Evolutionary conservation across 805 yeast genomes (phyloP), one percentile per base, ranked within the genome.

Genomic region (Candida fluviatilis): DNA sequence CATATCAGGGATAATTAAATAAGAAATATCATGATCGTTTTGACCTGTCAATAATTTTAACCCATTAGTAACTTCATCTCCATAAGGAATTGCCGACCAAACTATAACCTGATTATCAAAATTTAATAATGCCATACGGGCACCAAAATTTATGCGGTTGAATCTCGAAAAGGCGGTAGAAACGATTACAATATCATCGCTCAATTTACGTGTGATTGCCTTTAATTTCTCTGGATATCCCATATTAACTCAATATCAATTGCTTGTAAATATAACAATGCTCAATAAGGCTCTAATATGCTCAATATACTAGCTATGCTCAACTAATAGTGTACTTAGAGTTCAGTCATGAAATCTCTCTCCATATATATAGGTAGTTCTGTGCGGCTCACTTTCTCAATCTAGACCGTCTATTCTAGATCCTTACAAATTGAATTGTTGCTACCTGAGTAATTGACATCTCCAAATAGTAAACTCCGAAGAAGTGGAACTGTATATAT

Each of bases 21-120:
- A 73, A 2, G 71, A 54, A 29, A 79, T 65, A 19, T 69, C 66
- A 43, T 48, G 52, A 34, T 58, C 57, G 1, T 64, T 55, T 3
- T 58, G 54, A 4, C 62, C 64, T 1, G 63, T 52, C 8, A 60
- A 48, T 15, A 61, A 43, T 24, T 53, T 45, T 39, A 78, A 43
- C 1, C 73, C 66, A 27, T 58, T 57, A 17, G 61, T 60, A 5
- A 75, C 73, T 15, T 62, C 69, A 2, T 62, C 61, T 4, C 78
- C 73, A 47, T 72, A 70, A 2, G 85, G 85, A 24, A 79, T 60
- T 2, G 82, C 75, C 2, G 79, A 69, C 75, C 79, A 79, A n/a
- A 79, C 72, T 6, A 74, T 47, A 31, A 74, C 43, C 15, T 47
- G 45, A 14, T 49, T 50, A 35, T 58, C 49, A 46, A 55, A 49